phyloP scores from a whole-genome alignment of 2,329 filamentous ascomycete species.

The Hypoxylon rubiginosum region DNA sequence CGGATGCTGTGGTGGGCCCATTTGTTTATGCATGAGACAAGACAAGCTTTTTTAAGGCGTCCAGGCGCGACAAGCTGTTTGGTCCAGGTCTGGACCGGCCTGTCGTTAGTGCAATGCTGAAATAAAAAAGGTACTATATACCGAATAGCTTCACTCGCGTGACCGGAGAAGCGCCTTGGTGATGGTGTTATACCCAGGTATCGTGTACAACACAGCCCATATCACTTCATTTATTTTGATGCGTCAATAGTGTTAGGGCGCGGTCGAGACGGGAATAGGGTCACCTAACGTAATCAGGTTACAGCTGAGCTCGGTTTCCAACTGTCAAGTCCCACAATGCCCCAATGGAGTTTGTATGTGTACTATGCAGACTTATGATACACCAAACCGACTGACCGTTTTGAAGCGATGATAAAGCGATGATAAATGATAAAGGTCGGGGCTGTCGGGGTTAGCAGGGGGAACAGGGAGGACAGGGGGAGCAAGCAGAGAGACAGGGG shows the following conservation, averaged over 20 bases:
- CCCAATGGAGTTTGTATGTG: too few relatives aligned
- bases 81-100: conserved; percentile 33
- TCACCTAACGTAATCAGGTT: conserved; percentile 50
- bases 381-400: background rate
- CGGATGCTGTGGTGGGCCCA: conserved; percentile 21
- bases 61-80: conserved; percentile 38
- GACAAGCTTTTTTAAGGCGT: conserved; percentile 43
- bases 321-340: conserved; percentile 21
- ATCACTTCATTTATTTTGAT: conserved; percentile 15
- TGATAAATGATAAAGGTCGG: background rate
- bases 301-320: conserved; percentile 20
- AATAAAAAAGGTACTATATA: conserved; percentile 7
- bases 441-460: conserved; percentile 14
- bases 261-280: conserved; percentile 41
- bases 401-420: conserved; percentile 12
- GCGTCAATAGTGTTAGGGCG: conserved; percentile 15
- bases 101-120: conserved; percentile 11
- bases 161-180: background rate
- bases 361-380: too few relatives aligned
- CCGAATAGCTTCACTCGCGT: background rate
- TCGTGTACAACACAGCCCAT: background rate
- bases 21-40: conserved; percentile 40
- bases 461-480: conserved; percentile 22
- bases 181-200: conserved; percentile 1
- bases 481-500: background rate